Conservation (phyloP, 2,329 filamentous ascomycete species). For the Fusarium setosum region DNA sequence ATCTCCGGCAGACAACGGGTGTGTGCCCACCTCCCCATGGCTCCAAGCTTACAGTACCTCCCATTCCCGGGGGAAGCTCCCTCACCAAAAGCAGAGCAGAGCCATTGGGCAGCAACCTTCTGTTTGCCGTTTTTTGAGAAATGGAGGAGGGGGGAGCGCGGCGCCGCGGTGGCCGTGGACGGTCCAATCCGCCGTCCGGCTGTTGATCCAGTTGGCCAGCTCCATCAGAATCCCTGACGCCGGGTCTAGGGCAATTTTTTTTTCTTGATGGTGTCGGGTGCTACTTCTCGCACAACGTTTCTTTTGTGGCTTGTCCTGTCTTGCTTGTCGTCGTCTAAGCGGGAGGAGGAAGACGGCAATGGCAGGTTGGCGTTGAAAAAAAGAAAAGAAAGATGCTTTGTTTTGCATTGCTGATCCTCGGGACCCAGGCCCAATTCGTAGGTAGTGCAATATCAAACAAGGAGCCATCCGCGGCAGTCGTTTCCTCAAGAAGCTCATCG, state of each 20-base stretch:
- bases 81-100: neutral
- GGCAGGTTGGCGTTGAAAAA: slow-evolving; percentile 12
- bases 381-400: slow-evolving; percentile 17
- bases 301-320: slow-evolving; percentile 12
- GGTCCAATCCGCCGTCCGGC: slow-evolving; percentile 53
- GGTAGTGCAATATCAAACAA: slow-evolving; percentile 12
- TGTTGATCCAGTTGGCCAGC: slow-evolving; percentile 59
- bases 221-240: slow-evolving; percentile 42
- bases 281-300: slow-evolving; percentile 12
- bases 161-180: slow-evolving; percentile 25
- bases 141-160: slow-evolving; percentile 20
- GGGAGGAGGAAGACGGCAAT: slow-evolving; percentile 7
- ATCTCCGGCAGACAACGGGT: slow-evolving; percentile 29
- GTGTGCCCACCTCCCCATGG: slow-evolving; percentile 15
- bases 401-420: slow-evolving; percentile 20
- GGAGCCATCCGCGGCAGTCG: slow-evolving; percentile 16
- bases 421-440: slow-evolving; percentile 24
- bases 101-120: slow-evolving; percentile 52
- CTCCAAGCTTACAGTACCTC: neutral
- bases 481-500: slow-evolving; percentile 13
- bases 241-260: slow-evolving; percentile 18
- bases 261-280: slow-evolving; percentile 11
- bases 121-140: slow-evolving; percentile 11
- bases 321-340: neutral
- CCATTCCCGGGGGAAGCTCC: neutral